Percentiles rank a stretch among this genome's conserved stretches.
Evolutionary conservation across 2,329 filamentous ascomycete genomes (phyloP).

Genomic region (Elsinoe ampelina): DNA sequence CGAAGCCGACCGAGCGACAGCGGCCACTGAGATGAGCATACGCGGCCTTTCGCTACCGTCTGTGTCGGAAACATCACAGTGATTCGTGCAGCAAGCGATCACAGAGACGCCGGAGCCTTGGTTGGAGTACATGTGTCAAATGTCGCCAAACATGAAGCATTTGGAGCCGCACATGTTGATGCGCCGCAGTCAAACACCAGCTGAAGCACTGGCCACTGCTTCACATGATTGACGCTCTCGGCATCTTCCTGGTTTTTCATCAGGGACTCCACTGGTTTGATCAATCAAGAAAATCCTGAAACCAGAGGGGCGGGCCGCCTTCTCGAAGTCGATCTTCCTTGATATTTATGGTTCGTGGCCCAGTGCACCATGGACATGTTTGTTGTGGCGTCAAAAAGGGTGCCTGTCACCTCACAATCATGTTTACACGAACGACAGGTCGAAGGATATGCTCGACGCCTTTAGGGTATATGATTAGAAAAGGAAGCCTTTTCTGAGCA

Average conservation of each 20-base stretch:
- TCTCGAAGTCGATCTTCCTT: slow-evolving; percentile 1
- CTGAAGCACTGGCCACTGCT: slow-evolving; percentile 3
- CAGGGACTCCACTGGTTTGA: background rate
- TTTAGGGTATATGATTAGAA: no score
- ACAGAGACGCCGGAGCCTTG: background rate
- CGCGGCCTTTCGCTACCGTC: background rate
- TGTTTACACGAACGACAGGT: no score
- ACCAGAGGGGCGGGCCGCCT: slow-evolving; percentile 7
- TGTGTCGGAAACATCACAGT: background rate
- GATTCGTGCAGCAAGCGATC: background rate
- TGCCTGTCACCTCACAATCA: no score
- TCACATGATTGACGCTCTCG: slow-evolving; percentile 2
- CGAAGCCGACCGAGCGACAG: slow-evolving; percentile 5
- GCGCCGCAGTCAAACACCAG: background rate
- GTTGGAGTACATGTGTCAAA: background rate
- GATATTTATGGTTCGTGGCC: background rate
- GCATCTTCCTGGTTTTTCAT: background rate
- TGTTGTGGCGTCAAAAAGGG: slow-evolving; percentile 4
- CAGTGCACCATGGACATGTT: slow-evolving; percentile 4
- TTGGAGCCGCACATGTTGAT: background rate
- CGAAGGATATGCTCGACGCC: no score
- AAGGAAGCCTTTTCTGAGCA: no score
- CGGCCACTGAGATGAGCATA: slow-evolving; percentile 1
- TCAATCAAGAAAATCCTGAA: slow-evolving; percentile 7
- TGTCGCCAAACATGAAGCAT: background rate